Conservation (phyloP, 1,284 basidiomycete genomes). For the Baeospora myosura region DNA sequence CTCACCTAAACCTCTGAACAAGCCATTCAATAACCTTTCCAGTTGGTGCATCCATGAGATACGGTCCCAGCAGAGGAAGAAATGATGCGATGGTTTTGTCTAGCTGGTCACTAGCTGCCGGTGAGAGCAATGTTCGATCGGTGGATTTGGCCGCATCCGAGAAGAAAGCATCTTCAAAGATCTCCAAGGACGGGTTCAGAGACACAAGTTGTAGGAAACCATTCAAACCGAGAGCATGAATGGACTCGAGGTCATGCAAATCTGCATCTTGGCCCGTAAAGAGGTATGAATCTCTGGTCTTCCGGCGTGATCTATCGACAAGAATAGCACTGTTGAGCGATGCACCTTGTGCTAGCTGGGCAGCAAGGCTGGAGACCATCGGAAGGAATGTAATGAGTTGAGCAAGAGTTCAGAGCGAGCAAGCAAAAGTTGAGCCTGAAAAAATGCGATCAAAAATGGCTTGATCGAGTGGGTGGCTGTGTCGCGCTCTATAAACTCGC, state of each 20-base stretch:
- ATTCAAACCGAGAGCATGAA: conserved; percentile 78
- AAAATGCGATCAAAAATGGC: too few relatives aligned
- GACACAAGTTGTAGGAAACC: conserved; percentile 74
- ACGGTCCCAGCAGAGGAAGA: conserved; percentile 68
- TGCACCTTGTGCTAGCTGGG: conserved; percentile 74
- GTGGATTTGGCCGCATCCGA: conserved; percentile 69
- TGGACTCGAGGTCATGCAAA: conserved; percentile 79
- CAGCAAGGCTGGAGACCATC: conserved; percentile 76
- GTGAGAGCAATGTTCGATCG: conserved; percentile 78
- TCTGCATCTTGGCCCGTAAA: conserved; percentile 80
- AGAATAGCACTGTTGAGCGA: conserved; percentile 78
- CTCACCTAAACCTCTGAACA: conserved; percentile 84
- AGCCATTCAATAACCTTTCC: conserved; percentile 95
- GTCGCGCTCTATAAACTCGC: too few relatives aligned
- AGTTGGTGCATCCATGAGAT: conserved; percentile 76
- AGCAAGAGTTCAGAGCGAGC: too few relatives aligned
- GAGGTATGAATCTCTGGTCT: conserved; percentile 70
- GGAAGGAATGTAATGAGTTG: too few relatives aligned
- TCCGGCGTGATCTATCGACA: conserved; percentile 58
- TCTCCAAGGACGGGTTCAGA: conserved; percentile 55
- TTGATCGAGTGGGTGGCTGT: too few relatives aligned
- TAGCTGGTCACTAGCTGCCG: conserved; percentile 58
- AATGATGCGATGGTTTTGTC: conserved; percentile 58
- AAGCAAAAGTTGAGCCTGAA: too few relatives aligned
- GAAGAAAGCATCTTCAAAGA: conserved; percentile 76